Evolutionary conservation across 768 basidiomycete species (phyloP).

Genomic region (Xerocomus brunneocitrinus): DNA sequence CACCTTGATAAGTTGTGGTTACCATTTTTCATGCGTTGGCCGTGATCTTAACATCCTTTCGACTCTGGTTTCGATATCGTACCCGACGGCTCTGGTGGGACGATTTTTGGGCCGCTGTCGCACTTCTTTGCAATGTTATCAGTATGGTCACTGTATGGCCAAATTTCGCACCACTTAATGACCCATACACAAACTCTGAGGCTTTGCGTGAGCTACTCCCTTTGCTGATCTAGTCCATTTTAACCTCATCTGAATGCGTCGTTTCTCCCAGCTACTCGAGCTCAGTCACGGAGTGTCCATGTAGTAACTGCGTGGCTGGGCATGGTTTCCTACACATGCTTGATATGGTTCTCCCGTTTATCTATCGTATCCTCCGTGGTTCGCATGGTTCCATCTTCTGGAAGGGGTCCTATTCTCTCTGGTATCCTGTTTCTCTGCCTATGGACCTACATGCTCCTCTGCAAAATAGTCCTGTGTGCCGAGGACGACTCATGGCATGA

Average conservation of each 20-base stretch:
- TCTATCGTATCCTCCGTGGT: slow-evolving; percentile 23
- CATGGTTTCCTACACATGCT: slow-evolving; percentile 20
- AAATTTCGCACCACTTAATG: slow-evolving; percentile 26
- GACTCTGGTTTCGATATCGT: slow-evolving; percentile 24
- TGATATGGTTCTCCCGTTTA: slow-evolving; percentile 27
- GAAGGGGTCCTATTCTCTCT: slow-evolving; percentile 1
- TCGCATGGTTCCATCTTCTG: slow-evolving; percentile 21
- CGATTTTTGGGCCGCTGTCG: slow-evolving; percentile 23
- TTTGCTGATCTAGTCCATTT: not conserved
- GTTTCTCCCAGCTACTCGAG: slow-evolving; percentile 25
- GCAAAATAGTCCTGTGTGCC: slow-evolving; percentile 39
- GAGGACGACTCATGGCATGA: slow-evolving; percentile 37
- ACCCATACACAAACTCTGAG: slow-evolving; percentile 6
- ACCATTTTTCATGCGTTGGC: slow-evolving; percentile 19
- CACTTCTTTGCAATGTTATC: slow-evolving; percentile 8
- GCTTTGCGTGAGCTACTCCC: slow-evolving; percentile 14
- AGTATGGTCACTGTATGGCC: slow-evolving; percentile 15
- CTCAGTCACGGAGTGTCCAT: slow-evolving; percentile 15
- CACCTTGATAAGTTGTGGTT: slow-evolving; percentile 9
- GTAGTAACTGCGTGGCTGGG: slow-evolving; percentile 19
- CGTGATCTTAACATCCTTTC: slow-evolving; percentile 21
- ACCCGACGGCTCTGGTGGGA: slow-evolving; percentile 28
- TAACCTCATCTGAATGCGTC: not conserved
- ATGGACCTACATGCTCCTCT: slow-evolving; percentile 16
- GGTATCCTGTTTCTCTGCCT: slow-evolving; percentile 12